Conservation (phyloP, 345 rosid genomes). For the Eucalyptus erythrocorys region DNA sequence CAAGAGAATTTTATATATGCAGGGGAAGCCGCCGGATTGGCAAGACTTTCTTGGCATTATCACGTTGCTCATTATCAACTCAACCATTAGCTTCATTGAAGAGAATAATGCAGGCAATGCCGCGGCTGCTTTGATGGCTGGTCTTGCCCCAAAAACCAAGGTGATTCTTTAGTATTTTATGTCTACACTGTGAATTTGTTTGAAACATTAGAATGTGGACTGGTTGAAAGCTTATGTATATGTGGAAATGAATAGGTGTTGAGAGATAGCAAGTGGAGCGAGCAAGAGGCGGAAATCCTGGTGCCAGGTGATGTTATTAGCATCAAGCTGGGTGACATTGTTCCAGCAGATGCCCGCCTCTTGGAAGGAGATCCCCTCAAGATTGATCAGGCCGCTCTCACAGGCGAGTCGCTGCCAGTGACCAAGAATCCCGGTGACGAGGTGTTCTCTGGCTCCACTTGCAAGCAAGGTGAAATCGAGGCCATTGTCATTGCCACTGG, state of each 20-base stretch:
- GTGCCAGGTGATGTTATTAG: slow-evolving; percentile 92
- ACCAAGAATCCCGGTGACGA: slow-evolving; percentile 60
- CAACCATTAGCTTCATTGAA: slow-evolving; percentile 89
- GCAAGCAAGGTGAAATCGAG: slow-evolving; percentile 95
- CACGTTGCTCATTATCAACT: slow-evolving; percentile 64
- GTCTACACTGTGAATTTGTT: not conserved
- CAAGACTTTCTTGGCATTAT: slow-evolving; percentile 82
- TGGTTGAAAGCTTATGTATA: not conserved
- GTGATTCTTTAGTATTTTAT: not conserved
- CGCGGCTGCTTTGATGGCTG: slow-evolving; percentile 94
- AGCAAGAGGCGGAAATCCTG: slow-evolving; percentile 69
- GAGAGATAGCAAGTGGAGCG: slow-evolving; percentile 79
- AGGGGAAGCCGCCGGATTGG: slow-evolving; percentile 89
- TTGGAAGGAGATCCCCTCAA: slow-evolving; percentile 86
- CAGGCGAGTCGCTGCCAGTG: slow-evolving; percentile 83
- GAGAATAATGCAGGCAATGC: slow-evolving; percentile 97
- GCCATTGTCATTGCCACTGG: slow-evolving; percentile 93
- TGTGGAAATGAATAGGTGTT: slow-evolving; percentile 28
- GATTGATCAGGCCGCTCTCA: slow-evolving; percentile 88
- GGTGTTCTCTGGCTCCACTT: slow-evolving; percentile 86
- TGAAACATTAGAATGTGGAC: not conserved
- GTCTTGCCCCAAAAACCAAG: slow-evolving; percentile 89
- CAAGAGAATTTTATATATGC: not conserved
- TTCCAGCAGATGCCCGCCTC: slow-evolving; percentile 93
- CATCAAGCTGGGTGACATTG: slow-evolving; percentile 81